These are phyloP conservation scores for Suhomyces coccinellae DNA, from an alignment of 1,139 yeast species.

Conservation along the genomic window DNA sequence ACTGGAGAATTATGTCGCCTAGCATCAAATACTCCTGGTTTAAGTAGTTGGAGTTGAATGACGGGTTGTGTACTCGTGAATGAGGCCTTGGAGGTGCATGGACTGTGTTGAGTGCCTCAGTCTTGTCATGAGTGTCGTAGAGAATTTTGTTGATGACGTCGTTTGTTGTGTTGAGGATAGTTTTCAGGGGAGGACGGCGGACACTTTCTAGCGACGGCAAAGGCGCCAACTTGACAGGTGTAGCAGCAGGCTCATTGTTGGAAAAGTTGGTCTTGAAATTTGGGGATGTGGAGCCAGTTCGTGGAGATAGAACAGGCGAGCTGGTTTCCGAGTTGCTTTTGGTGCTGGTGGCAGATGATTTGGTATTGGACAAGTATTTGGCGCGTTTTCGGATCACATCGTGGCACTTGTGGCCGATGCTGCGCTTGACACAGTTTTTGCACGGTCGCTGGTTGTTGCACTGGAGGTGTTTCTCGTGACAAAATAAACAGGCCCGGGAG, in stretches of 20 bases:
- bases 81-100: slow-evolving; percentile 1
- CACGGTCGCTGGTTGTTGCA: slow-evolving; percentile 66
- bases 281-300: slow-evolving; percentile 1
- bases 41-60: slow-evolving; percentile 41
- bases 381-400: slow-evolving; percentile 64
- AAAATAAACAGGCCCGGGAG: slow-evolving; percentile 66
- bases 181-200: slow-evolving; percentile 12
- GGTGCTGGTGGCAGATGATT: slow-evolving; percentile 5
- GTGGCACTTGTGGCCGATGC: slow-evolving; percentile 52
- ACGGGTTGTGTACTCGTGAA: slow-evolving; percentile 14
- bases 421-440: slow-evolving; percentile 63
- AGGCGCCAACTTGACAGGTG: neutral
- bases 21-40: slow-evolving; percentile 61
- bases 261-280: neutral
- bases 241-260: neutral
- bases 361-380: slow-evolving; percentile 30
- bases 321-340: slow-evolving; percentile 2
- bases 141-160: slow-evolving; percentile 38
- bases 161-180: slow-evolving; percentile 39
- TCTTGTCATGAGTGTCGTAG: slow-evolving; percentile 15
- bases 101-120: slow-evolving; percentile 20
- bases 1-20: slow-evolving; percentile 52
- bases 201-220: slow-evolving; percentile 1
- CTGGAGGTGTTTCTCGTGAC: slow-evolving; percentile 71
- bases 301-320: slow-evolving; percentile 6